Evolutionary conservation across 2,329 filamentous ascomycete genomes (phyloP), one percentile per base, ranked within the genome.

Genomic region (Lecanicillium sp.): DNA sequence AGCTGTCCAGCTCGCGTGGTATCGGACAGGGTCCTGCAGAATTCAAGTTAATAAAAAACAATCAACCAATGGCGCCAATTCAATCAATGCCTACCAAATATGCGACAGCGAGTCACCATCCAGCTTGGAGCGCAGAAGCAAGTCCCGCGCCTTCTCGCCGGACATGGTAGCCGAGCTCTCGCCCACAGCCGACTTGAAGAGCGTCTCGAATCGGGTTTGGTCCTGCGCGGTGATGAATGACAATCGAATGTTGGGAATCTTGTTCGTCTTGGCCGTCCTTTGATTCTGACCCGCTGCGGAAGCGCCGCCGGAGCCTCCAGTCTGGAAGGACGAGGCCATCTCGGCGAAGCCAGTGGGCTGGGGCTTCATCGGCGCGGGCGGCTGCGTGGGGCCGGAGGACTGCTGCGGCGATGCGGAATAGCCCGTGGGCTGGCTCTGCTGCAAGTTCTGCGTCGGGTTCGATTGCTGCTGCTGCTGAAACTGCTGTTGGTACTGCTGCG

Each of bases 181-280:
- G 25, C 88, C 87, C 27, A 90, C 87, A 12, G 92, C 90, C 40
- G 89, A 94, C 66, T 92, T 96, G 71, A 98, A 98, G 30, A 98
- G 68, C 41, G 92, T 92, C 68, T 98, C 92, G 53, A 98, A 98
- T 65, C 95, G 96, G 54, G 87, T 77, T 63, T 98, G 92, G 57
- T 98, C 92, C 54, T 84, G 79, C 18, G 87, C 89, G 3, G 90
- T 96, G 55, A 98, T 95, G 60, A 98, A 98, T 3, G 89, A 95
- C 44, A 98, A 67, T 36, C 92, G 77, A 48, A 97, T 94, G 58
- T 85, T 97, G 19, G 92, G 92, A 41, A 98, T 96, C 66, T 84
- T 92, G 50, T 76, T 81, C 31, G 69, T 60, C 52, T 77, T 79
- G 41, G 67, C 61, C 7, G 67, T 58, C 6, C 7, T 6, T 43